phyloP scores from a whole-genome alignment of 306 rosid genomes.

The Acacia acuminata region DNA sequence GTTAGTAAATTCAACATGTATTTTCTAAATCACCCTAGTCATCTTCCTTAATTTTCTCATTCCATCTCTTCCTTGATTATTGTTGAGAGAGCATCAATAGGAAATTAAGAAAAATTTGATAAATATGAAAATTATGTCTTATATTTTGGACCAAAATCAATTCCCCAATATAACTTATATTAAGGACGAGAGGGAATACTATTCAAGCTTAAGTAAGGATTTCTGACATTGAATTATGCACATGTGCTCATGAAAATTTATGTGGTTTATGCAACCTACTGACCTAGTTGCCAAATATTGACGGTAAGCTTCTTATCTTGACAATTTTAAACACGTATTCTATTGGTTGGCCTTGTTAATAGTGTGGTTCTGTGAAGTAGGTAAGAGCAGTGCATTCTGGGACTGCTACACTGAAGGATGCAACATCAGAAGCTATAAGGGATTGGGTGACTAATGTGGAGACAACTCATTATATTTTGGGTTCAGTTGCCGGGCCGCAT shows the following conservation, averaged over 20 bases:
- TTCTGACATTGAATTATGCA: not conserved
- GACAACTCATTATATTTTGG: conserved; percentile 92
- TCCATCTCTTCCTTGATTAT: no score
- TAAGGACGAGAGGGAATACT: no score
- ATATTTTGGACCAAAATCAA: no score
- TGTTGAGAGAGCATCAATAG: no score
- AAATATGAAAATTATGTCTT: no score
- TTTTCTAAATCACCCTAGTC: no score
- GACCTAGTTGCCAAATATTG: not conserved
- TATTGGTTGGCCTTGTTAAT: conserved; percentile 3
- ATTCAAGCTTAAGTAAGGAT: not conserved
- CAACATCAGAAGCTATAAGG: conserved; percentile 95
- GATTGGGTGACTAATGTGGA: conserved; percentile 98
- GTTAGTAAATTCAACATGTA: no score
- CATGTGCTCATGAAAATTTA: no score
- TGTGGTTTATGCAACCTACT: not conserved
- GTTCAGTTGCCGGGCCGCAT: conserved; percentile 94
- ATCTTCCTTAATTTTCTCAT: no score
- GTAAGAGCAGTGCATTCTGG: conserved; percentile 88
- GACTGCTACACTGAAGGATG: conserved; percentile 91
- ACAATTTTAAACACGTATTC: not conserved
- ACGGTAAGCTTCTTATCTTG: not conserved
- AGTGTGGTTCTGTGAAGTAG: conserved; percentile 38
- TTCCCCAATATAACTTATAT: no score
- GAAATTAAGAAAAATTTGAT: no score